Base-by-base conservation (phyloP, 2,329 filamentous ascomycete species). In the Hyphodiscus sp. region DNA sequence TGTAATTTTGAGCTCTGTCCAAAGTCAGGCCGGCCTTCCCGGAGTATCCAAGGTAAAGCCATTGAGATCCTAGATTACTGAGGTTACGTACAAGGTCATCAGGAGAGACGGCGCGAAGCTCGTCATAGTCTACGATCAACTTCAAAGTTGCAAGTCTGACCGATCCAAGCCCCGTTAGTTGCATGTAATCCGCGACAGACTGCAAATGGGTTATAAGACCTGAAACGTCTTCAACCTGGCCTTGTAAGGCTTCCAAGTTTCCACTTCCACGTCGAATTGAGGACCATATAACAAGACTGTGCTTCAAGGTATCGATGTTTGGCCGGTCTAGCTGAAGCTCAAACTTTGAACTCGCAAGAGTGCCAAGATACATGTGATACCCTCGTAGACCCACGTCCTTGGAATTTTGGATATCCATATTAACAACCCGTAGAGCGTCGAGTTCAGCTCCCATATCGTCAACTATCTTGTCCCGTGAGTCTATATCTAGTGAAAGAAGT, bases 41-140 rank as follows among this genome's bases (percentile, higher is more conserved):
- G 47, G 78, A 78, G 60, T 84, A 81, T 26, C 83, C 84, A 56
- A 86, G 73, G 5, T 75, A 73, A 44, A 82, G 72, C 62, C 83
- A 81, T 57, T 83, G 78, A 8, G 76, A 61, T 1, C 76, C 78
- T 7, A 84, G 68, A 15, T 71, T 48, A 26, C 58, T 58, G 45
- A 65, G 63, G 49, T 69, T 58, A 70, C 75, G 20, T 74, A 70
- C 56, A 67, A 72, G 33, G 65, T 65, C 44, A 75, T 71, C 20
- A 71, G 68, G 53, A 69, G 60, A 55, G 2, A 61, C 58, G 19
- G 69, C 65, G 45, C 72, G 70, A 29, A 81, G 62, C 59, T 80
- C 76, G 11, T 75, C 65, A 1, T 77, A 65, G 23, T 71, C 74
- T 6, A 74, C 64, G 13, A 80, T 67, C 23, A 82, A 59, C 49